Percentiles rank a stretch among this genome's conserved stretches.
Conservation (phyloP, 2,329 filamentous ascomycete species). For the Ramularia endophylla region DNA sequence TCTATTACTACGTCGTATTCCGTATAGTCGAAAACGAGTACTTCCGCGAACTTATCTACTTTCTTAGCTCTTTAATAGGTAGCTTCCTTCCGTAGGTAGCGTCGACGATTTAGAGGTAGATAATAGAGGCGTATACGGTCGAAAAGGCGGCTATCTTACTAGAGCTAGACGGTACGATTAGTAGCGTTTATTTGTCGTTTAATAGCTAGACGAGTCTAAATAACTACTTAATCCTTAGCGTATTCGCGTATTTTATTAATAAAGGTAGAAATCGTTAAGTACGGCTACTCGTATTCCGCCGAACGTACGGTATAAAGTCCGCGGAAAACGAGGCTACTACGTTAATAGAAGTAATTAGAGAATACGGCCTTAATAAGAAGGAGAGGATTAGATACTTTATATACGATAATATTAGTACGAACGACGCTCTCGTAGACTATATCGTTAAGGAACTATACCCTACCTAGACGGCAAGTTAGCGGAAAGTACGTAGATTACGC, state of each 20-base stretch:
- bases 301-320: background rate
- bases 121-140: background rate
- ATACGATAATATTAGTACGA: background rate
- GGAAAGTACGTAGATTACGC: background rate
- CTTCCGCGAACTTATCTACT: background rate
- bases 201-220: background rate
- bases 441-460: background rate
- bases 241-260: background rate
- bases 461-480: background rate
- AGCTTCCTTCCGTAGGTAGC: background rate
- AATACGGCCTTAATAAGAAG: background rate
- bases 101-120: background rate
- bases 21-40: background rate
- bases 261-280: background rate
- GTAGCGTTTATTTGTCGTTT: background rate
- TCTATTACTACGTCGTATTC: background rate
- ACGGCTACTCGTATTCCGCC: background rate
- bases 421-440: background rate
- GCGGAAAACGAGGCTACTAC: background rate
- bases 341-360: background rate
- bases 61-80: background rate
- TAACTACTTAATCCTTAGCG: conserved; percentile 1
- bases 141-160: background rate
- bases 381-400: conserved; percentile 1
- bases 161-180: background rate